phyloP scores from a whole-genome alignment of 345 rosid species.

The Populus davidiana region DNA sequence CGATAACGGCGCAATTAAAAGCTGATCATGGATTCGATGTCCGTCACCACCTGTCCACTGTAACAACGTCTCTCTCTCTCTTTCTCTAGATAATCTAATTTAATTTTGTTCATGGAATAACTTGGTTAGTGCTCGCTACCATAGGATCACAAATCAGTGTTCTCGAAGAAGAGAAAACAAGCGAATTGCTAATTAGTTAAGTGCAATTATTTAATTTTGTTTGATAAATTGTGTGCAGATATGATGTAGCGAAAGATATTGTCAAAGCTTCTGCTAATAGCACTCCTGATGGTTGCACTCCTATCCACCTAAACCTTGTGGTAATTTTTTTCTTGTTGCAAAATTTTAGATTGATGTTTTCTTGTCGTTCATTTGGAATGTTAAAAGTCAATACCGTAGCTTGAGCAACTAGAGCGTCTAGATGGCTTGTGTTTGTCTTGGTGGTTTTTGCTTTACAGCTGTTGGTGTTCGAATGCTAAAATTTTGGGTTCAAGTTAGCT shows the following conservation, averaged over 20 bases:
- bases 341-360: not conserved
- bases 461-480: not conserved
- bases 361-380: not conserved
- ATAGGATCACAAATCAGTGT: too few relatives aligned
- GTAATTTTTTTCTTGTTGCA: constrained; percentile 35
- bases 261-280: constrained; percentile 31
- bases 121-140: not conserved
- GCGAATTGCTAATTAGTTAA: too few relatives aligned
- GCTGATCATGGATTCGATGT: constrained; percentile 60
- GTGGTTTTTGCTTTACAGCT: too few relatives aligned
- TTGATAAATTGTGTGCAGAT: constrained; percentile 44
- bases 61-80: constrained; percentile 45
- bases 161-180: not conserved
- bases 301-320: constrained; percentile 94
- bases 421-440: too few relatives aligned
- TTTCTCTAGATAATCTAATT: not conserved
- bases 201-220: not conserved
- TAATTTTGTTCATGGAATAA: not conserved
- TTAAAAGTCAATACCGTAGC: not conserved
- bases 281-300: constrained; percentile 60
- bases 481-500: not conserved
- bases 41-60: constrained; percentile 67
- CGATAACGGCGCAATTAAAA: constrained; percentile 20
- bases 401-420: not conserved
- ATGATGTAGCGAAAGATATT: constrained; percentile 56